Base-by-base conservation (phyloP, 352 stramenopile genomes). In the Globisporangium nunn region DNA sequence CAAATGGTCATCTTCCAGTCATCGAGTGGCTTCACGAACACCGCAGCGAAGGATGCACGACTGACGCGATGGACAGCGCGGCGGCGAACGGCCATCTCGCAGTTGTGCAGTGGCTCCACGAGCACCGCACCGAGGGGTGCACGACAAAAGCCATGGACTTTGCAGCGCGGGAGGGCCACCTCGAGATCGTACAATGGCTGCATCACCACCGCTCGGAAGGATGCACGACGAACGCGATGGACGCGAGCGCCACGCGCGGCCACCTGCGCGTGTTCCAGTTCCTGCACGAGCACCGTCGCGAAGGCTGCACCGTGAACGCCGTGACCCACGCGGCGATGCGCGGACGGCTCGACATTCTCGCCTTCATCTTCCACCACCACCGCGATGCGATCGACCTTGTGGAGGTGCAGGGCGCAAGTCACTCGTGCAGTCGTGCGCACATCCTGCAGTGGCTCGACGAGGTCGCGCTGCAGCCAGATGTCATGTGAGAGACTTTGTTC, bases 361-460 rank as follows among this genome's bases (percentile, higher is more conserved):
- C 52, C 12, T 58, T 58, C 52, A 29, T 58, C 15, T 52, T 51
- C 41, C 8, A 23, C 30, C 31, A 52, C 43, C 41, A 52, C n/a
- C 53, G 43, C n/a, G 30, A 58, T n/a, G 31, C 43, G 17, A 35
- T 58, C 53, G 53, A 58, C 18, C 44, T 59, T 1, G 54, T 52
- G n/a, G 54, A 59, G 23, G 54, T 52, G 43, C 30, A 39, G 2
- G 44, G 44, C 6, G 18, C 40, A 17, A 23, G 44, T 35, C 44
- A 15, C 31, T 37, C 44, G 6, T 59, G 54, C 31, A 59, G 54
- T 7, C 54, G 44, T 6, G 12, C 43, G 5, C n/a, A 52, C 17
- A 47, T 59, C 23, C 35, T 52, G 31, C 41, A 30, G 37, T 59
- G 54, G 54, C 54, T 59, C 54, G 14, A 37, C 31, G 44, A 52